Base-by-base conservation (phyloP, 495 filamentous ascomycete species). In the Aspergillus wentii region DNA sequence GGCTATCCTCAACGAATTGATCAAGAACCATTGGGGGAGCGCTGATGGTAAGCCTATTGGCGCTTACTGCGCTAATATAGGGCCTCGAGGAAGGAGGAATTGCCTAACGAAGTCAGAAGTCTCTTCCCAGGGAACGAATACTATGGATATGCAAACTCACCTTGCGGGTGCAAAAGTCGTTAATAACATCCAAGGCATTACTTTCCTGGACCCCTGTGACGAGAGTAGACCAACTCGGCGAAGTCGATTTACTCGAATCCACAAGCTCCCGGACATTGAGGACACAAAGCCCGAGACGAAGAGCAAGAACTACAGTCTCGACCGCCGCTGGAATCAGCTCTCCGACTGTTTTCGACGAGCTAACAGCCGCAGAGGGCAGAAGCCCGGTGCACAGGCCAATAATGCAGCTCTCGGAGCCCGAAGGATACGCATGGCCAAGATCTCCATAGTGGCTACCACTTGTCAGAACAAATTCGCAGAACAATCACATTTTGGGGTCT, bases 41-140 rank as follows among this genome's bases (percentile, higher is more conserved):
- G 48, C 86, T 90, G 34, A 94, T 74, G 26, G 85, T 83, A 28
- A 92, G 56, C 30, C 78, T 80, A 57, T 73, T 83, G 9, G 74
- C 62, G 35, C 81, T 82, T 25, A 83, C 68, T 11, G 86, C 85
- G 55, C 84, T 89, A 33, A 91, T 66, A 55, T 89, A 94, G 0
- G 80, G 79, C 33, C 69, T 71, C 38, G 68, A 79, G 16, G 80
- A 75, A 26, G 61, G 61, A 8, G 83, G 72, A 28, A 83, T 74
- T 25, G 66, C 68, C 75, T 85, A 38, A 0, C 2, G 15, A 63
- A 48, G 26, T 74, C 50, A 33, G 57, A 18, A 13, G 27, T 27
- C 14, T 64, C 4, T 62, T 54, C 26, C 62, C 61, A 8, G 71
- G 55, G 20, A 78, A 58, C 40, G 75, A 66, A 38, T 72, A 74